phyloP scores from a whole-genome alignment of 768 basidiomycete genomes.

The Mycena leptocephala region DNA sequence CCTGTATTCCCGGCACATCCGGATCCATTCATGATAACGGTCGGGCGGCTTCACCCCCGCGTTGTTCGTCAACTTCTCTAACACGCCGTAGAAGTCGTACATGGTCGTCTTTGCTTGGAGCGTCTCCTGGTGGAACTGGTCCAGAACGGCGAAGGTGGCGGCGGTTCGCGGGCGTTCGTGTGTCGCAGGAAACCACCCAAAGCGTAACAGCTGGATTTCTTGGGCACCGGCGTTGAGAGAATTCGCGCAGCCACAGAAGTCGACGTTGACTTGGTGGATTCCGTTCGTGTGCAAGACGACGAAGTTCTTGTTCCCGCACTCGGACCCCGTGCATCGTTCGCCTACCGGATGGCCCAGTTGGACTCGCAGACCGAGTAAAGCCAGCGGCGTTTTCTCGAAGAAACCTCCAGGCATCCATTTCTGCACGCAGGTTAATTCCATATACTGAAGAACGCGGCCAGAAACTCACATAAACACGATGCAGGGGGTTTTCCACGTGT shows the following conservation, averaged over 20 bases:
- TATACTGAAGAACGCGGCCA: no score
- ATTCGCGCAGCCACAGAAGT: neutral
- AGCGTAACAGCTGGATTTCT: neutral
- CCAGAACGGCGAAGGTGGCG: neutral
- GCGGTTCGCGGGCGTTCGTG: neutral
- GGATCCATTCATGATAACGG: slow-evolving; percentile 22
- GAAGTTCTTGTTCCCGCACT: no score
- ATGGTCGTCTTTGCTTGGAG: slow-evolving; percentile 1
- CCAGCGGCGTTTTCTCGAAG: no score
- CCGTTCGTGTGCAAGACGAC: neutral
- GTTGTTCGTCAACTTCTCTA: slow-evolving; percentile 13
- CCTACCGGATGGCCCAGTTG: no score
- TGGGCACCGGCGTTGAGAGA: neutral
- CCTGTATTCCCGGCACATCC: slow-evolving; percentile 36
- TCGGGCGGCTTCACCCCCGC: slow-evolving; percentile 14
- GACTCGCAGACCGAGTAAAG: no score
- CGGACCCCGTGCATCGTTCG: no score
- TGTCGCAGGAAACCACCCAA: slow-evolving; percentile 14
- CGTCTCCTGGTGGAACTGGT: neutral
- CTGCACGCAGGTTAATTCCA: no score
- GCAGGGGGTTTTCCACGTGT: no score
- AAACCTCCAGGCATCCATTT: no score
- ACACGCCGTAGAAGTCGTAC: slow-evolving; percentile 9
- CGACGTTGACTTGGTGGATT: neutral
- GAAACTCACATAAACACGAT: no score